Conservation (phyloP, 805 yeast genomes). For the Hanseniaspora lindneri region DNA sequence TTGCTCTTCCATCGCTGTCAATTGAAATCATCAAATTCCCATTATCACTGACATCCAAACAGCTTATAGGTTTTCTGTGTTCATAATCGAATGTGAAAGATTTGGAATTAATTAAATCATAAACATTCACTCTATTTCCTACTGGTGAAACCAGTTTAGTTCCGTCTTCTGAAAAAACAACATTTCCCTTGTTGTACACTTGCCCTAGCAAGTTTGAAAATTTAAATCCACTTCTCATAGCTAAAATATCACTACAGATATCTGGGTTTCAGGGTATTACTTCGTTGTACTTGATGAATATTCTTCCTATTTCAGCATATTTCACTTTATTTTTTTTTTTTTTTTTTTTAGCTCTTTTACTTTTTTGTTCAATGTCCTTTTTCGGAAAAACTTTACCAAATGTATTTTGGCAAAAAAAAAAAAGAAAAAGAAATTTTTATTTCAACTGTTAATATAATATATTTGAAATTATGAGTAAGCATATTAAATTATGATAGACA, state of each 20-base stretch:
- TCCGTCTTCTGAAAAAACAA: conserved; percentile 78
- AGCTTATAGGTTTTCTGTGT: conserved; percentile 70
- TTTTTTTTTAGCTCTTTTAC: not conserved
- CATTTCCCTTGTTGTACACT: conserved; percentile 86
- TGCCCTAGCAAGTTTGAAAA: conserved; percentile 87
- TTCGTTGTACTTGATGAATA: too few relatives aligned
- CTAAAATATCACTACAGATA: too few relatives aligned
- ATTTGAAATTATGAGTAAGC: too few relatives aligned
- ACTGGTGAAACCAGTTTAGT: conserved; percentile 76
- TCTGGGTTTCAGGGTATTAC: too few relatives aligned
- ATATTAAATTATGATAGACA: not conserved
- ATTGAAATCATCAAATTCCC: conserved; percentile 69
- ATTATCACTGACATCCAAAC: conserved; percentile 74
- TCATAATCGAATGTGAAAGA: conserved; percentile 87
- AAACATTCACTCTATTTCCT: conserved; percentile 82
- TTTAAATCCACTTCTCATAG: conserved; percentile 86
- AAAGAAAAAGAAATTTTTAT: not conserved
- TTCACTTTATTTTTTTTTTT: not conserved
- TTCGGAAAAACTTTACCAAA: not conserved
- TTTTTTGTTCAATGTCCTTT: not conserved
- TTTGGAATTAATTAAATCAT: conserved; percentile 71
- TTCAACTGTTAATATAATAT: too few relatives aligned
- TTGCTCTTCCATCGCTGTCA: conserved; percentile 87
- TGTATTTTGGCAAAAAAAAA: not conserved
- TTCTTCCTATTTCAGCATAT: too few relatives aligned